Percentiles rank a stretch among this genome's conserved stretches.
Conservation (phyloP, 352 stramenopile genomes). For the Pythium apleroticum region DNA sequence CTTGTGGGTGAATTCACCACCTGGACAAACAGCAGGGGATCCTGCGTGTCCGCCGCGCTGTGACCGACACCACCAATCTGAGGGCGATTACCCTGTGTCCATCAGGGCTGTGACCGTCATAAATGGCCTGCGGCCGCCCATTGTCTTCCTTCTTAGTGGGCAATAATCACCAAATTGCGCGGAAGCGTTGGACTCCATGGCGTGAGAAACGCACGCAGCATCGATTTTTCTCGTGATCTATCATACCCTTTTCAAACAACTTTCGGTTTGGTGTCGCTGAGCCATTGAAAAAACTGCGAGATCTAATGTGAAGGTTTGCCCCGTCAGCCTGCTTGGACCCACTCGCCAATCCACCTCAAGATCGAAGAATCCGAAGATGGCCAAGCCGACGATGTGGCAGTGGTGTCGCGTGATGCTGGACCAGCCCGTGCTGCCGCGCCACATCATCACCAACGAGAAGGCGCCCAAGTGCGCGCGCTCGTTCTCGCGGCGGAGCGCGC, state of each 20-base stretch:
- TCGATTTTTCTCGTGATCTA: neutral
- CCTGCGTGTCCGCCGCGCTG: too few relatives aligned
- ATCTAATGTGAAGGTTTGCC: neutral
- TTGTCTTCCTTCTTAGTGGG: neutral
- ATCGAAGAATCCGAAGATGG: slow-evolving; percentile 2
- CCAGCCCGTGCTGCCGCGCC: slow-evolving; percentile 58
- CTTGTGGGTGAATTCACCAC: neutral
- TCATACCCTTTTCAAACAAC: neutral
- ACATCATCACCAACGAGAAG: slow-evolving; percentile 18
- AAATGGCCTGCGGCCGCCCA: neutral
- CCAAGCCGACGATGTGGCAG: slow-evolving; percentile 17
- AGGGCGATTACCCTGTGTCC: too few relatives aligned
- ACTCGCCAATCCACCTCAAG: neutral
- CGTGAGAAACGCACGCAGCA: neutral
- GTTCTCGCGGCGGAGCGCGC: slow-evolving; percentile 27
- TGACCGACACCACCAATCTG: too few relatives aligned
- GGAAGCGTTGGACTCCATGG: neutral
- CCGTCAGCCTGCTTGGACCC: neutral
- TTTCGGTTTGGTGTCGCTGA: neutral
- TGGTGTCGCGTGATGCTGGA: slow-evolving; percentile 53
- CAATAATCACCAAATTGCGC: neutral
- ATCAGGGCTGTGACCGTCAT: neutral
- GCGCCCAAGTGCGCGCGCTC: slow-evolving; percentile 14
- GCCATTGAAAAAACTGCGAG: neutral
- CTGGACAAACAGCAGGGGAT: neutral